phyloP scores from a whole-genome alignment of 768 basidiomycete species.

The Neoboletus brunneissimus region DNA sequence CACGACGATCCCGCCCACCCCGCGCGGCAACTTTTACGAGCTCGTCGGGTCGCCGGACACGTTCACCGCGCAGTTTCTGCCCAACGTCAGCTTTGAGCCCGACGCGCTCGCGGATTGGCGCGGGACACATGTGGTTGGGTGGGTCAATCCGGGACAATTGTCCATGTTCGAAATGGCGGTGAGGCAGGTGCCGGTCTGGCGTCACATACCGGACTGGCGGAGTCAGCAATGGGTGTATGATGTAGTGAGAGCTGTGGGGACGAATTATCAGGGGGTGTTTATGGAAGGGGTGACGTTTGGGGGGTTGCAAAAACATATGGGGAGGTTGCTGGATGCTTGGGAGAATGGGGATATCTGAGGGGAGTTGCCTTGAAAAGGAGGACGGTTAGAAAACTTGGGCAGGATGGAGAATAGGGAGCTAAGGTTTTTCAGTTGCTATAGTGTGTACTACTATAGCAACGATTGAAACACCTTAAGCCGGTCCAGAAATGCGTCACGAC shows the following conservation, averaged over 20 bases:
- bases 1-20: neutral
- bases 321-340: slow-evolving; percentile 29
- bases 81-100: slow-evolving; percentile 6
- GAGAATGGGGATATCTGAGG: slow-evolving; percentile 26
- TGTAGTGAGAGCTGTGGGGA: slow-evolving; percentile 6
- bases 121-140: slow-evolving; percentile 25
- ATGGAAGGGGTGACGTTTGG: slow-evolving; percentile 13
- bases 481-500: neutral
- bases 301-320: slow-evolving; percentile 25
- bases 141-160: slow-evolving; percentile 13
- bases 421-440: neutral
- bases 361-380: neutral
- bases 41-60: slow-evolving; percentile 26
- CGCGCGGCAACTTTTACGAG: slow-evolving; percentile 28
- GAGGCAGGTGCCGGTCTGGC: slow-evolving; percentile 16
- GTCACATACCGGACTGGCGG: slow-evolving; percentile 22
- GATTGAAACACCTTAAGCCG: slow-evolving; percentile 9
- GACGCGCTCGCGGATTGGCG: slow-evolving; percentile 21
- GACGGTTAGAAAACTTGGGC: neutral
- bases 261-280: slow-evolving; percentile 6
- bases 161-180: slow-evolving; percentile 15
- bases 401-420: neutral
- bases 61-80: slow-evolving; percentile 17
- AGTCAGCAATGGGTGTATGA: slow-evolving; percentile 31
- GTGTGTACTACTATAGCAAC: slow-evolving; percentile 21